Conservation (phyloP, 352 stramenopile species). For the Pythium sp. region DNA sequence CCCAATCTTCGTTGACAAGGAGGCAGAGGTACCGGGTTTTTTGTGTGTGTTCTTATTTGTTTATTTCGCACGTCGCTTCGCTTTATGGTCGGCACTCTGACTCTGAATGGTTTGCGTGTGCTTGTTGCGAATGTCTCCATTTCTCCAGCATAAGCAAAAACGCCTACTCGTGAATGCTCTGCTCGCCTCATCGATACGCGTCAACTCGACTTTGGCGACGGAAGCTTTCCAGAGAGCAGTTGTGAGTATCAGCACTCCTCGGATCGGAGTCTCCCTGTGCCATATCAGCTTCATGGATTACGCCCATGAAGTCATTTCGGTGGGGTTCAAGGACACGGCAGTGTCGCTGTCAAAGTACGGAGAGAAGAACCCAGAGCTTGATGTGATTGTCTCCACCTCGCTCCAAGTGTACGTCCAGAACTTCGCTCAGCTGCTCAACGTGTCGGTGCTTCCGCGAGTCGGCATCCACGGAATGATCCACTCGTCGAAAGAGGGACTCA, state of each 20-base stretch:
- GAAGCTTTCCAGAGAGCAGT: conserved; percentile 42
- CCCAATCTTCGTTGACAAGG: conserved; percentile 54
- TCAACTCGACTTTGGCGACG: conserved; percentile 41
- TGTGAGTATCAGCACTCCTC: conserved; percentile 32
- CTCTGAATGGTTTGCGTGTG: conserved; percentile 8
- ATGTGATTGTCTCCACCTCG: conserved; percentile 35
- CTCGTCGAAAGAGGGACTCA: conserved; percentile 25
- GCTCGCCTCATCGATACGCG: conserved; percentile 62
- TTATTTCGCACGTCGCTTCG: neutral
- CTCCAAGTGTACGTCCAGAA: conserved; percentile 70
- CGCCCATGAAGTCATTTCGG: conserved; percentile 58
- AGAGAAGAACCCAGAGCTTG: conserved; percentile 20
- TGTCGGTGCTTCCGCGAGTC: conserved; percentile 59
- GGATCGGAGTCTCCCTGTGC: conserved; percentile 35
- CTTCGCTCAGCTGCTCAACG: conserved; percentile 64
- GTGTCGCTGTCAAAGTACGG: conserved; percentile 31
- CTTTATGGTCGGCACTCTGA: neutral
- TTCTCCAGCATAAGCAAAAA: conserved; percentile 55
- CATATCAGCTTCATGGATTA: conserved; percentile 39
- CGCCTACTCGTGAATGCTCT: conserved; percentile 66
- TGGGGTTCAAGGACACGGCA: conserved; percentile 41
- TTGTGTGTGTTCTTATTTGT: neutral
- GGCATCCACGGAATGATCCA: conserved; percentile 43
- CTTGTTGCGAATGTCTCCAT: neutral
- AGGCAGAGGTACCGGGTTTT: conserved; percentile 32